Evolutionary conservation across 1,284 basidiomycete genomes (phyloP).

Genomic region (Heterobasidion parviporum): DNA sequence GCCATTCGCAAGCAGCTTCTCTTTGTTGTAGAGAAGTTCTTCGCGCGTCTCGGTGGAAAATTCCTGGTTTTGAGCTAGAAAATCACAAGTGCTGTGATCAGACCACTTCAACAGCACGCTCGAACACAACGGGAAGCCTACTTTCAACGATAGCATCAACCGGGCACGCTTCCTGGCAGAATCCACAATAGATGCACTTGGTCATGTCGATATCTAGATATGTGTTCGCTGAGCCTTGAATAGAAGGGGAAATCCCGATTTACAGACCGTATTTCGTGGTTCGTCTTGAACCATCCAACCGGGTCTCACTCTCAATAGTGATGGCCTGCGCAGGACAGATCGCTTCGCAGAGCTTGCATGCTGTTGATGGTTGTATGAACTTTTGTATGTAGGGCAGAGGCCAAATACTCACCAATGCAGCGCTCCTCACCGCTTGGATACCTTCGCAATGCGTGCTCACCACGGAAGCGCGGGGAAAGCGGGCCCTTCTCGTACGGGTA

Average conservation of each 20-base stretch:
- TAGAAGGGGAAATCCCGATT: constrained; percentile 3
- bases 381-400: too few species aligned
- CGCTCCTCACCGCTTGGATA: constrained; percentile 99
- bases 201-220: constrained; percentile 89
- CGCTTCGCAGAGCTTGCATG: constrained; percentile 98
- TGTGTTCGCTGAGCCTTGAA: neutral
- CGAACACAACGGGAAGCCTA: constrained; percentile 35
- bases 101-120: neutral
- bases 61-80: constrained; percentile 87
- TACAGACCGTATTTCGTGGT: constrained; percentile 90
- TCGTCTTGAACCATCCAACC: constrained; percentile 90
- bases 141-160: constrained; percentile 99
- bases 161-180: constrained; percentile 98
- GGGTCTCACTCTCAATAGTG: constrained; percentile 97
- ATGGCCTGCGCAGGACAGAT: constrained; percentile 99
- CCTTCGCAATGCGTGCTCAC: constrained; percentile 96
- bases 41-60: constrained; percentile 97
- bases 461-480: constrained; percentile 94
- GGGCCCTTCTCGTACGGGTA: constrained; percentile 98
- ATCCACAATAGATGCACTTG: constrained; percentile 96
- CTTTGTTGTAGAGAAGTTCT: constrained; percentile 98
- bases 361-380: constrained; percentile 31
- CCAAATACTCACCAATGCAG: constrained; percentile 74
- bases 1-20: constrained; percentile 92
- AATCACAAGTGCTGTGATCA: constrained; percentile 3